Percentiles rank a stretch among this genome's conserved stretches.
phyloP scores from a whole-genome alignment of 1,139 yeast species.

The Blastobotrys illinoisensis region DNA sequence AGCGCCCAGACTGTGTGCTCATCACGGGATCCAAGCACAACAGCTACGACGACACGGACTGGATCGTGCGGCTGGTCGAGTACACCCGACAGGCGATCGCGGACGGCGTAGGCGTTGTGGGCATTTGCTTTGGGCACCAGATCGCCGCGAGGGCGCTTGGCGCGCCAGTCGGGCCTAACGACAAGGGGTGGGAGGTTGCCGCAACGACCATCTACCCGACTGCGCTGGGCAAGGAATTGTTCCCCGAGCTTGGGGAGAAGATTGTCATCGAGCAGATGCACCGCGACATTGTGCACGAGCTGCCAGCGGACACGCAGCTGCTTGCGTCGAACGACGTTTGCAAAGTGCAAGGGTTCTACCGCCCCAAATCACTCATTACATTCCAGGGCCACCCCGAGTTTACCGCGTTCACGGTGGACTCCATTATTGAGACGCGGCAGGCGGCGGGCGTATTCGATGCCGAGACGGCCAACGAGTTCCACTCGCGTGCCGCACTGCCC shows the following conservation, averaged over 20 bases:
- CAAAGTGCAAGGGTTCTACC: slow-evolving; percentile 58
- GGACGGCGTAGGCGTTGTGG: slow-evolving; percentile 38
- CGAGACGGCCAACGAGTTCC: slow-evolving; percentile 24
- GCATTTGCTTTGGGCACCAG: slow-evolving; percentile 80
- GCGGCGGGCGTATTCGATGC: slow-evolving; percentile 19
- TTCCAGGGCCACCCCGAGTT: slow-evolving; percentile 94
- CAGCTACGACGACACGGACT: slow-evolving; percentile 47
- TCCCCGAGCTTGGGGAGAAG: slow-evolving; percentile 15
- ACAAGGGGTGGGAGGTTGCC: slow-evolving; percentile 71
- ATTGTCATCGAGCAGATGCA: slow-evolving; percentile 59
- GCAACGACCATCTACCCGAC: slow-evolving; percentile 48
- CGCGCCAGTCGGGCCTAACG: slow-evolving; percentile 50
- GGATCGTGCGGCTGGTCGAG: slow-evolving; percentile 49
- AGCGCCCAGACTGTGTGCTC: slow-evolving; percentile 41
- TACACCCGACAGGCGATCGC: slow-evolving; percentile 31
- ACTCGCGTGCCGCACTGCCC: slow-evolving; percentile 15
- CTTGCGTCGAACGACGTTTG: slow-evolving; percentile 47
- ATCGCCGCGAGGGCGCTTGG: slow-evolving; percentile 63
- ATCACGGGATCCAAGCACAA: slow-evolving; percentile 65
- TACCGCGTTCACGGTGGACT: slow-evolving; percentile 36
- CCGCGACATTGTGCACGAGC: slow-evolving; percentile 57
- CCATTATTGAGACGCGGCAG: slow-evolving; percentile 19
- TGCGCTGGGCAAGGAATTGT: slow-evolving; percentile 28
- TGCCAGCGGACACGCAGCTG: slow-evolving; percentile 38
- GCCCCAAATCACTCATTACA: slow-evolving; percentile 46